Base-by-base conservation (phyloP, 176 grass and related monocot genomes). In the Eragrostis curvula region DNA sequence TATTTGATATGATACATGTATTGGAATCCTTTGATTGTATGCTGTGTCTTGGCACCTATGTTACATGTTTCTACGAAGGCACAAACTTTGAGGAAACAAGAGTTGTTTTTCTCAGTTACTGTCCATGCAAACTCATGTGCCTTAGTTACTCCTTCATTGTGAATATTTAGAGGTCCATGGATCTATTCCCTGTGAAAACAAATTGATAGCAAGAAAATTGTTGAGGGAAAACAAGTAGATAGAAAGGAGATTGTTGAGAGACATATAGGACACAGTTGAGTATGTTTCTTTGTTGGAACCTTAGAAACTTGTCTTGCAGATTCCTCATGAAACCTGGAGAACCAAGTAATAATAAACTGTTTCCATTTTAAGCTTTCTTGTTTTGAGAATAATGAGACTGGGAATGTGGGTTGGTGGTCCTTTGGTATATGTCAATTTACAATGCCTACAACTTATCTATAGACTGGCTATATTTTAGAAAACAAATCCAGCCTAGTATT, bases 11-110 rank as follows among this genome's bases (percentile, higher is more conserved):
- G 9, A n/a, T 30, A 21, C 25, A 52, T 73, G 30, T 24, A 53
- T 87, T 77, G 73, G 3, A 77, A n/a, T n/a, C 51, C 56, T 28
- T 66, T 45, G 5, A 47, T 14, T 52, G 8, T 78, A 59, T 79
- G 68, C 43, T 66, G 29, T 83, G 56, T 48, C 57, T 30, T 77
- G 23, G n/a, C 65, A 52, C 52, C 9, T 77, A n/a, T 51, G 20
- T 39, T 78, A 57, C 57, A 47, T 21, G 14, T 64, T 66, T 66
- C 63, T 7, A 36, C 7, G 18, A 20, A 40, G 29, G 16, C 30
- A 8, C 2, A 42, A 12, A 41, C 18, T n/a, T 27, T 18, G 12
- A 55, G 32, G 29, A 82, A 86, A 42, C 23, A 8, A 30, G 51
- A 15, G 45, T 50, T 60, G 8, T 5, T 71, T 15, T 44, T 46